Conservation (phyloP, 306 rosid species). For the Cyclanthera cordifolia region DNA sequence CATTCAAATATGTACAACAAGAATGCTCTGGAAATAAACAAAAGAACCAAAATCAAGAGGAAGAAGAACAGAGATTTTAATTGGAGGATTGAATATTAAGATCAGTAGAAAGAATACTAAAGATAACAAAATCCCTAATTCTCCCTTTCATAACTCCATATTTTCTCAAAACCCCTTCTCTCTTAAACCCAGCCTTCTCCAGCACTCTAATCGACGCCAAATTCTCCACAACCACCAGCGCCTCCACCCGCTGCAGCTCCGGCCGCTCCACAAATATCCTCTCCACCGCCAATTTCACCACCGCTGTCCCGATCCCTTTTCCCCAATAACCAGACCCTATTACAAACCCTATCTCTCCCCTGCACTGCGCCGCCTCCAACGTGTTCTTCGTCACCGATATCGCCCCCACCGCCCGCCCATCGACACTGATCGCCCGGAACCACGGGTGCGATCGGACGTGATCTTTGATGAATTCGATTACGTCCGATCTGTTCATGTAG, state of each 20-base stretch:
- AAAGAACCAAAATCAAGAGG: too few relatives aligned
- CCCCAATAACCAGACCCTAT: slow-evolving; percentile 46
- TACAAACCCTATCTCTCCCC: slow-evolving; percentile 51
- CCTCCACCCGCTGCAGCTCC: slow-evolving; percentile 61
- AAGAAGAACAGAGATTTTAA: too few relatives aligned
- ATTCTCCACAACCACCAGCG: slow-evolving; percentile 52
- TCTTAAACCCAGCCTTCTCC: slow-evolving; percentile 55
- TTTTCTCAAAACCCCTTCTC: slow-evolving; percentile 57
- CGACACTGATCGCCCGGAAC: slow-evolving; percentile 50
- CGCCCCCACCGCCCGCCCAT: slow-evolving; percentile 31
- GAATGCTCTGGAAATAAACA: too few relatives aligned
- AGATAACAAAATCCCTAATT: slow-evolving; percentile 32
- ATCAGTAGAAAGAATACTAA: slow-evolving; percentile 35
- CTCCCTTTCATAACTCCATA: slow-evolving; percentile 26
- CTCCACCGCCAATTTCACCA: slow-evolving; percentile 38
- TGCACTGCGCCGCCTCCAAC: slow-evolving; percentile 19
- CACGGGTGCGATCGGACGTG: slow-evolving; percentile 28
- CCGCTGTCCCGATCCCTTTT: slow-evolving; percentile 48
- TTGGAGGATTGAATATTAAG: too few relatives aligned
- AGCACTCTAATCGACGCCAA: slow-evolving; percentile 54
- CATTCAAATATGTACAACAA: too few relatives aligned
- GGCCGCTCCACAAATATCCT: slow-evolving; percentile 34
- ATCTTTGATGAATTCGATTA: slow-evolving; percentile 25
- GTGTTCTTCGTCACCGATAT: slow-evolving; percentile 19
- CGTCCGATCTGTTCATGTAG: slow-evolving; percentile 28